Evolutionary conservation across 306 rosid species (phyloP).

Genomic region (Cucurbita pepo): DNA sequence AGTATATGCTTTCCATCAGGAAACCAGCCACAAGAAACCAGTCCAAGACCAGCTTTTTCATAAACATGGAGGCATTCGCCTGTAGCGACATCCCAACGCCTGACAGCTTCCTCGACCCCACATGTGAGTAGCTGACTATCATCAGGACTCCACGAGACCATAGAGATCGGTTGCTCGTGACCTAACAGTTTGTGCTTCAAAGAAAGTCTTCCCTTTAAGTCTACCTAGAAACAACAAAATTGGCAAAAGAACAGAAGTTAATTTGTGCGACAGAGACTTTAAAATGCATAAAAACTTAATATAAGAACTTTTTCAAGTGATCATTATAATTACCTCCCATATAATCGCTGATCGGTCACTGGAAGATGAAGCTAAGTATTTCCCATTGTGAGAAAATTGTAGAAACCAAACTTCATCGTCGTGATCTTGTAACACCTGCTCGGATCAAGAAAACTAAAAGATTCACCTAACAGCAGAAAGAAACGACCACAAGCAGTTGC

Average conservation of each 20-base stretch:
- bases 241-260: not conserved
- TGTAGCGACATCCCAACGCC: conserved; percentile 85
- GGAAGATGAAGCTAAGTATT: conserved; percentile 87
- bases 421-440: conserved; percentile 63
- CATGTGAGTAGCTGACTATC: conserved; percentile 82
- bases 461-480: not conserved
- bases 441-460: not conserved
- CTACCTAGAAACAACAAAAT: conserved; percentile 36
- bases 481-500: not conserved
- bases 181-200: conserved; percentile 67
- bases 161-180: conserved; percentile 66
- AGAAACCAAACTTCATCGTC: conserved; percentile 86
- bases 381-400: conserved; percentile 85
- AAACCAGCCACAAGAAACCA: conserved; percentile 88
- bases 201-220: conserved; percentile 30
- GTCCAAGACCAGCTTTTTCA: conserved; percentile 57
- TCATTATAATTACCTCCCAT: conserved; percentile 68
- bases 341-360: conserved; percentile 69
- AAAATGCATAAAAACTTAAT: not conserved
- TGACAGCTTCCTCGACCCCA: conserved; percentile 80
- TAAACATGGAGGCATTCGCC: conserved; percentile 82
- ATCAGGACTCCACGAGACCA: conserved; percentile 91
- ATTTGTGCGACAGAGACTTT: not conserved
- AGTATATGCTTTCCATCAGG: conserved; percentile 74
- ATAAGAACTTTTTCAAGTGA: not conserved